Base-by-base conservation (phyloP, 2,329 filamentous ascomycete genomes). In the Colletotrichum sp. region DNA sequence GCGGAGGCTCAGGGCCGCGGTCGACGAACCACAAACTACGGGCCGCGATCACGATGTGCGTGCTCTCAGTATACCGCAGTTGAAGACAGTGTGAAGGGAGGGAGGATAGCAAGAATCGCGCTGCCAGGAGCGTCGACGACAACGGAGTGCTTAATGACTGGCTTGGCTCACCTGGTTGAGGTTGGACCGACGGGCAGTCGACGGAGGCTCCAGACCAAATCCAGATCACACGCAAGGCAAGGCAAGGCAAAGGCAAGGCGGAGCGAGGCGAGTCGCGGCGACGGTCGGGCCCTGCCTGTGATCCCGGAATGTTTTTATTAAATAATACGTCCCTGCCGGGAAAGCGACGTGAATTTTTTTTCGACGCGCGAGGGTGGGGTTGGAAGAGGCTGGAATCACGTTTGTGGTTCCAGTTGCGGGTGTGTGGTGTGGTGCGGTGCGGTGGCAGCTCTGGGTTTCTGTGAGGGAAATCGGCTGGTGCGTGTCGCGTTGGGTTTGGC, bases 371-470 rank as follows among this genome's bases (percentile, higher is more conserved):
- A 59, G 64, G 70, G 71, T 73, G 73, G 74, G 72, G 74, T 66
- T 76, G 71, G 74, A 76, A 74, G 59, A 76, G 74, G 74, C 74
- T 76, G 65, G 74, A 76, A 76, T 74, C 64, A 43, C 69, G 69
- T 67, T 69, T 48, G 60, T 59, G 67, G 66, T 57, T 57, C 66
- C 48, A 67, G 70, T 61, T 63, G 30, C 28, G 28, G 28, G 39
- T 48, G 18, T 48, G 39, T n/a, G 39, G 18, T 48, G 39, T n/a
- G 39, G 59, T 61, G 73, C 26, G 61, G 48, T 43, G 39, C 18
- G 61, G 48, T 65, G 60, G 73, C 28, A 55, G n/a, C 18, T 64
- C 43, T 52, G 43, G 43, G 43, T 52, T 52, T 52, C 43, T 52
- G 43, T 16, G 24, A 71, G 59, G 43, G 34, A n/a, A 57, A 60